A percentile compares a stretch with the other conserved stretches of the same genome.
These are phyloP conservation scores for Paecilomyces sp. DNA, from an alignment of 2,329 filamentous ascomycete genomes.

Conservation along the genomic window DNA sequence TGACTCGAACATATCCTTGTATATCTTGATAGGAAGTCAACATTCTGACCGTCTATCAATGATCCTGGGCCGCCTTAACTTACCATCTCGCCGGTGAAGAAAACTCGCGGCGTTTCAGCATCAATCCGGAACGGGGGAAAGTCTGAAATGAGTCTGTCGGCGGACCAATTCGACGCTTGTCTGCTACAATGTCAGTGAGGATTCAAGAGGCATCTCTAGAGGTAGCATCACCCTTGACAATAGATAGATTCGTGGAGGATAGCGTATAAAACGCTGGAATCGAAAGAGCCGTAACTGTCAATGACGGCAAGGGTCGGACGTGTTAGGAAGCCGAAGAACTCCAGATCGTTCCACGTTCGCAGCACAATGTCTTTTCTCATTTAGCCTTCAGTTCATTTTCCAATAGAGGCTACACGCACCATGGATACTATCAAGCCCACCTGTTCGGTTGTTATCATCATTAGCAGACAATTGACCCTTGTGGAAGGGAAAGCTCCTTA, in stretches of 20 bases:
- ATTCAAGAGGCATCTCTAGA: not conserved
- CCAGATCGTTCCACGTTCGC: conserved; percentile 63
- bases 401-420: conserved; percentile 22
- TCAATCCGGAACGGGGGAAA: conserved; percentile 42
- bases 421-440: conserved; percentile 69
- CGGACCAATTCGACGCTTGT: conserved; percentile 67
- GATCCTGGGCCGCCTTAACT: conserved; percentile 1
- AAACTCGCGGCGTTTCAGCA: conserved; percentile 48
- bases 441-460: conserved; percentile 19
- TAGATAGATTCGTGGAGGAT: conserved; percentile 86
- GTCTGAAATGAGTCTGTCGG: conserved; percentile 34
- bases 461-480: not conserved
- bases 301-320: conserved; percentile 62
- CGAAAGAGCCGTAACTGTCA: conserved; percentile 62
- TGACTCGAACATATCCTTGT: conserved; percentile 73
- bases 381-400: conserved; percentile 1
- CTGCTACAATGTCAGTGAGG: conserved; percentile 13
- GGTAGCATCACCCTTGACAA: conserved; percentile 51
- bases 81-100: conserved; percentile 85
- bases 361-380: conserved; percentile 53
- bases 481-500: conserved; percentile 15
- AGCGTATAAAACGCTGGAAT: conserved; percentile 74
- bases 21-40: conserved; percentile 45
- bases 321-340: conserved; percentile 68
- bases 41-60: not conserved